Base-by-base conservation (phyloP, 306 rosid species). In the Castanea sativa region DNA sequence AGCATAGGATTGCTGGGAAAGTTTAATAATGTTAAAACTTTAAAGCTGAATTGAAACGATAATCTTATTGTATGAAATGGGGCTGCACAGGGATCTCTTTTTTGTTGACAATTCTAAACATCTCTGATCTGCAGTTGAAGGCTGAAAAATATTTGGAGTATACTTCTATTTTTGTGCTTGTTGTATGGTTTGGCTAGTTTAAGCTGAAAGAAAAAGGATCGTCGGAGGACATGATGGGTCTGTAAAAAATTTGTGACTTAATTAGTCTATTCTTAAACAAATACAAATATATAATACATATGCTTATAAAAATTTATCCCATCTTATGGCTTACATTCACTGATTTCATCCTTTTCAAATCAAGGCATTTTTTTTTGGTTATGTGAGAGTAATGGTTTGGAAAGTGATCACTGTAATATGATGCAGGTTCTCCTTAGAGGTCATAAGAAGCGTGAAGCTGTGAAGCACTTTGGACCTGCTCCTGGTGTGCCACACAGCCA, bases 401-500 rank as follows among this genome's bases (percentile, higher is more conserved):
- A 33, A 67, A 67, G 2, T 67, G 71, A 67, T 67, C 49, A 19
- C 18, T 18, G 25, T 2, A 2, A 67, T 10, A 41, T 51, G n/a
- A 45, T 45, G 77, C 88, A 89, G 93, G 87, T 89, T 76, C 89
- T 87, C 23, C 86, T 89, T 27, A 81, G 93, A 75, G 89, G 91
- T n/a, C 91, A 88, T 1, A 89, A 89, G 87, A 89, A 87, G 87
- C 87, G 93, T 32, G 93, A 87, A 76, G 93, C 93, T 53, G 91
- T 87, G 43, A 89, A 89, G 86, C 93, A 89, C 83, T 89, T 89
- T 11, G 93, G 93, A 15, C 87, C 89, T 27, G 93, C 91, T 27
- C 91, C 93, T 73, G 93, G 93, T 80, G 93, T 89, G 64, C 93
- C 93, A 41, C 93, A 89, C 74, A 81, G 93, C 77, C 87, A 89